Base-by-base conservation (phyloP, 306 rosid species). In the Cyclanthera cordifolia region DNA sequence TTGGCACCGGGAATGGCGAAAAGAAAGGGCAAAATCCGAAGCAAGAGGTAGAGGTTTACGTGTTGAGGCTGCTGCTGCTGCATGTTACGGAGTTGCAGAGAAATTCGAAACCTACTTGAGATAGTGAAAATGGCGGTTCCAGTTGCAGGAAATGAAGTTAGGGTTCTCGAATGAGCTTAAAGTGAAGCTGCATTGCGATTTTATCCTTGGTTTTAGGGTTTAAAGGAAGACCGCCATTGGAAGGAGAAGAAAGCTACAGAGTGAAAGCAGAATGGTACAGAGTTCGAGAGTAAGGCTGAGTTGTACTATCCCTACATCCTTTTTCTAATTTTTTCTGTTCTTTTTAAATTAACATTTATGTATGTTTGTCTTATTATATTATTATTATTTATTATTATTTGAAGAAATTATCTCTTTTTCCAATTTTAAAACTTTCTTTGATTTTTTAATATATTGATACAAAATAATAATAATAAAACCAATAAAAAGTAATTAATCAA, bases 1-100 rank as follows among this genome's bases (percentile, higher is more conserved):
- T 34, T 75, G 14, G 17, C 70, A 0, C 25, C 17, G 14, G 74
- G 72, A 46, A 76, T 30, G 47, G 74, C 0, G 12, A 23, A 8
- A 30, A 77, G 54, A 50, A 77, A 48, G 27, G 56, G 30, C 2
- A 47, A 2, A 34, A 80, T 24, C 34, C 43, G 25, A 4, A 80
- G 6, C 47, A 50, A 2, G 43, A 69, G 54, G 28, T 10, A 47
- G 0, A 25, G 53, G 32, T 47, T 47, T 25, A 15, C 43, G 11
- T 28, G 41, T 13, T 6, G 51, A 45, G 30, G 71, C 19, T 37
- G 30, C 30, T 23, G 70, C 17, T 27, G 43, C 43, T 27, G 53
- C 56, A 23, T 47, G 55, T 14, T 66, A 39, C 24, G 53, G 53
- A 66, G 52, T 6, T 41, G 1, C 15, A 2, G 54, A 66, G 70